Percentiles rank a stretch among this genome's conserved stretches.
Evolutionary conservation across 2,329 filamentous ascomycete genomes (phyloP).

Genomic region (Cladosporium cucumerinum): DNA sequence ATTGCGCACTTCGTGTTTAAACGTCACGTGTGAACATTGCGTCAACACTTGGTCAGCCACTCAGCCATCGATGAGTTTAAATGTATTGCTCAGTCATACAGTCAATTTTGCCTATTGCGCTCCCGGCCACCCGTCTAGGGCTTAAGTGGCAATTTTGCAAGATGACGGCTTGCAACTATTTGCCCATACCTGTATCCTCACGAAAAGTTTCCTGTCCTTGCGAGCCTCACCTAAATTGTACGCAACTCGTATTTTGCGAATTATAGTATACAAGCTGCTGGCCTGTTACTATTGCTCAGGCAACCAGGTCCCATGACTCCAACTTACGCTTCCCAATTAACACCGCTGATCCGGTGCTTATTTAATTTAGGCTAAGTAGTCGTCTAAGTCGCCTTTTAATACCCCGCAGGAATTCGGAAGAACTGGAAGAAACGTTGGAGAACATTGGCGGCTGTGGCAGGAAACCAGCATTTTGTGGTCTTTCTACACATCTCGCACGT

Average conservation of each 20-base stretch:
- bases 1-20: background rate
- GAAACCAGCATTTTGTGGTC: background rate
- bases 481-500: background rate
- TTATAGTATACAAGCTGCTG: background rate
- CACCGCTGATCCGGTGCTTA: background rate
- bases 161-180: background rate
- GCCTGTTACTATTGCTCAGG: background rate
- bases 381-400: no score
- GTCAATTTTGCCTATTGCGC: background rate
- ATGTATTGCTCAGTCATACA: background rate
- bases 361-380: conserved; percentile 12
- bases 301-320: background rate
- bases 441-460: no score
- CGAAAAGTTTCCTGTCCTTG: no score
- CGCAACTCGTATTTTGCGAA: background rate
- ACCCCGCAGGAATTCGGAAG: background rate
- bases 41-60: background rate
- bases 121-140: background rate
- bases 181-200: no score
- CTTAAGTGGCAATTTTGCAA: background rate
- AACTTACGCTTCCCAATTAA: background rate
- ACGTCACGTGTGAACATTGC: background rate
- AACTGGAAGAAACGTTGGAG: background rate
- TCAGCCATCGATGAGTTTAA: background rate
- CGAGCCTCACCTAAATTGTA: background rate